Evolutionary conservation across 805 yeast species (phyloP).

Genomic region (Cyberlindnera samutprakarnensis): DNA sequence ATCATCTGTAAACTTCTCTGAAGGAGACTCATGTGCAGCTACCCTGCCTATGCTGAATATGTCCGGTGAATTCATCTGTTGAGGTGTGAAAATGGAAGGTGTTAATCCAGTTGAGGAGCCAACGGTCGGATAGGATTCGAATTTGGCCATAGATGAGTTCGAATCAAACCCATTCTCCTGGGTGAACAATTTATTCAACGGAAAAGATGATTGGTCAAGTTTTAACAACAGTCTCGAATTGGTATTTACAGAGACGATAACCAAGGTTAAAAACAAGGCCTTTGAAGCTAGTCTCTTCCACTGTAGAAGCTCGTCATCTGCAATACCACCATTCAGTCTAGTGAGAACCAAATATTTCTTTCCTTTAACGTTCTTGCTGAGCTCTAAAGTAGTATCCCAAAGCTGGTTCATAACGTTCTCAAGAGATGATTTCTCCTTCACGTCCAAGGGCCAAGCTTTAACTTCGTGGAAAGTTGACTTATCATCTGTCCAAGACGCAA

Average conservation of each 20-base stretch:
- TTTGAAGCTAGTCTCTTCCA: conserved; percentile 69
- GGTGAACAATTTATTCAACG: conserved; percentile 27
- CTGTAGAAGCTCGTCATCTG: conserved; percentile 74
- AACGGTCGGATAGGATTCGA: conserved; percentile 19
- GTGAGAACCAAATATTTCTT: conserved; percentile 61
- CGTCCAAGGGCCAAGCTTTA: conserved; percentile 55
- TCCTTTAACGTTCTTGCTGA: conserved; percentile 27
- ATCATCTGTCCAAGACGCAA: conserved; percentile 87
- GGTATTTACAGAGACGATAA: conserved; percentile 62
- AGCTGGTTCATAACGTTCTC: conserved; percentile 59
- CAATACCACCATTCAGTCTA: conserved; percentile 62
- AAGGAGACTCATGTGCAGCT: conserved; percentile 12
- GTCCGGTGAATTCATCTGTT: conserved; percentile 21
- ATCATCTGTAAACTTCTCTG: conserved; percentile 13
- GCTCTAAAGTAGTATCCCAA: conserved; percentile 48
- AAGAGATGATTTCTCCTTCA: conserved; percentile 27
- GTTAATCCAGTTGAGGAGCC: conserved; percentile 22
- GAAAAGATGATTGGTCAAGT: conserved; percentile 25
- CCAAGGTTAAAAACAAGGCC: conserved; percentile 46
- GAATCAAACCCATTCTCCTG: conserved; percentile 16
- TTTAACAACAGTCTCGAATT: conserved; percentile 39
- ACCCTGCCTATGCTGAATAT: conserved; percentile 13
- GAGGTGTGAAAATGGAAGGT: conserved; percentile 22
- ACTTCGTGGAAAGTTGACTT: conserved; percentile 56
- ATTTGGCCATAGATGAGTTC: conserved; percentile 2